Conservation (phyloP, 2,329 filamentous ascomycete genomes). For the Tolypocladium sp. region DNA sequence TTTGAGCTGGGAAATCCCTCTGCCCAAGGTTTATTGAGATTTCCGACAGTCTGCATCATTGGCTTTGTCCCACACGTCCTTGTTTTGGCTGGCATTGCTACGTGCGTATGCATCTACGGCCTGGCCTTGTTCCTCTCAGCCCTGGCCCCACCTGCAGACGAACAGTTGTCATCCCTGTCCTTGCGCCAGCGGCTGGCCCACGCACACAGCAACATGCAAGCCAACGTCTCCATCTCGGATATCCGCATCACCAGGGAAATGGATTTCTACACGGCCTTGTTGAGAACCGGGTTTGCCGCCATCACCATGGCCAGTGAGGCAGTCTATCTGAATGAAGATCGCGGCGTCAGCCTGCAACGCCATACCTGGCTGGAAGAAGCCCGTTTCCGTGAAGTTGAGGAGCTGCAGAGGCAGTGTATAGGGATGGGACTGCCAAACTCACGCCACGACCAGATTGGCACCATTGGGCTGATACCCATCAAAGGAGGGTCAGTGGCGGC, state of each 20-base stretch:
- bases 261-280: conserved; percentile 88
- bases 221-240: conserved; percentile 74
- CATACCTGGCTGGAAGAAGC: conserved; percentile 92
- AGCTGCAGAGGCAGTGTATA: conserved; percentile 41
- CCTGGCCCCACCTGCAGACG: conserved; percentile 18
- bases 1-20: conserved; percentile 52
- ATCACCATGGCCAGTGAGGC: conserved; percentile 92
- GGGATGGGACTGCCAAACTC: conserved; percentile 36
- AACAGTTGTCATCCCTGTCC: conserved; percentile 20
- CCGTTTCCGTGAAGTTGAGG: conserved; percentile 67
- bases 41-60: conserved; percentile 90
- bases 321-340: conserved; percentile 89
- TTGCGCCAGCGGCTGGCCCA: conserved; percentile 53
- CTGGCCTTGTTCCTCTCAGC: conserved; percentile 71
- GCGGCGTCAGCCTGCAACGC: conserved; percentile 59
- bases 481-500: conserved; percentile 32
- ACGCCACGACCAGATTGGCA: conserved; percentile 42
- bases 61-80: conserved; percentile 93
- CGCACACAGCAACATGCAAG: conserved; percentile 85
- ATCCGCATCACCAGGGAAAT: conserved; percentile 77
- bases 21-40: conserved; percentile 64
- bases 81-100: conserved; percentile 67
- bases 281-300: conserved; percentile 78
- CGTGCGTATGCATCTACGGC: conserved; percentile 69
- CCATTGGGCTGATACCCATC: conserved; percentile 46